phyloP scores from a whole-genome alignment of 805 yeast species.

The Yueomyces sp. region DNA sequence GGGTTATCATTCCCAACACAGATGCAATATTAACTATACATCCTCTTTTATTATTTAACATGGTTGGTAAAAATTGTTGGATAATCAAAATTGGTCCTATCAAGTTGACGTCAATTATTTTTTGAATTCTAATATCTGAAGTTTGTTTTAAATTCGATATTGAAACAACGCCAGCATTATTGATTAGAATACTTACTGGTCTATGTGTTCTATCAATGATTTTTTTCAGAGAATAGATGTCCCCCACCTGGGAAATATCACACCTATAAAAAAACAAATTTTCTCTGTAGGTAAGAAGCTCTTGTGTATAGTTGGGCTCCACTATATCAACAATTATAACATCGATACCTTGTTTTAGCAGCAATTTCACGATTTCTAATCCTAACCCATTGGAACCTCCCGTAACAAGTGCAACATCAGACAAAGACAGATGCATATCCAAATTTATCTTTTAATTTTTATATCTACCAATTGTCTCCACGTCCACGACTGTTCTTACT shows the following conservation, averaged over 20 bases:
- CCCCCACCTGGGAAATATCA: constrained; percentile 45
- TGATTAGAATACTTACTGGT: constrained; percentile 51
- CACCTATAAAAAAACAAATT: constrained; percentile 47
- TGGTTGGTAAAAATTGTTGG: constrained; percentile 59
- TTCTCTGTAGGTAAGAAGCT: constrained; percentile 4
- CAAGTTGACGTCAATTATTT: constrained; percentile 53
- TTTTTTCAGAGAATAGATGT: not conserved
- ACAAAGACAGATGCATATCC: too few relatives aligned
- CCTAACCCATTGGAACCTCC: constrained; percentile 85
- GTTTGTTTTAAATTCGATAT: constrained; percentile 46
- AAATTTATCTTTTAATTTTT: constrained; percentile 8
- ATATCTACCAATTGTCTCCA: too few relatives aligned
- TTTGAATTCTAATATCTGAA: constrained; percentile 44
- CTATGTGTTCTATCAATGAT: constrained; percentile 36
- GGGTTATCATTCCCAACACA: constrained; percentile 72
- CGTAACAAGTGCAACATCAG: constrained; percentile 59
- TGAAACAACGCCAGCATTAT: constrained; percentile 71
- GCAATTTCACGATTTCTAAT: constrained; percentile 36
- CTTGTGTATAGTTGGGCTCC: constrained; percentile 16
- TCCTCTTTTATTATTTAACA: constrained; percentile 52
- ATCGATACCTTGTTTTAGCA: constrained; percentile 31
- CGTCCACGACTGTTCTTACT: too few relatives aligned
- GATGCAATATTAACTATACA: constrained; percentile 74
- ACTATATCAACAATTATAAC: constrained; percentile 57
- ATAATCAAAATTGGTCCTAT: constrained; percentile 57